Percentiles rank a stretch among this genome's conserved stretches.
Evolutionary conservation across 192 early-diverging fungal species (phyloP).

Genomic region (Kappamyces sp.): DNA sequence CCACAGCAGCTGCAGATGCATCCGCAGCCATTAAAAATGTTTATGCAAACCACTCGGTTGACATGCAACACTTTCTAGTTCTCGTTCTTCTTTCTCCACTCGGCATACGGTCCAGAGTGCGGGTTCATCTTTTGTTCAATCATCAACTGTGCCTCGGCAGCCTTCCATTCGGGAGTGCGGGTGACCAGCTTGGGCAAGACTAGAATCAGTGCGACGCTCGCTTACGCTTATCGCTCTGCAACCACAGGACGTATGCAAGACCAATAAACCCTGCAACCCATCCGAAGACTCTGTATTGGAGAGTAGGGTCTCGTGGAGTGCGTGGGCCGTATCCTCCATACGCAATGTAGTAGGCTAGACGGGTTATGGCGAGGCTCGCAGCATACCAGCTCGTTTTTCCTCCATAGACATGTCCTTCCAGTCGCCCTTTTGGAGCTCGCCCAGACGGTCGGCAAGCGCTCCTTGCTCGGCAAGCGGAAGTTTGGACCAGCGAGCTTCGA

Average conservation of each 20-base stretch:
- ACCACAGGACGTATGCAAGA: slow-evolving; percentile 48
- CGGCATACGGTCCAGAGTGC: slow-evolving; percentile 36
- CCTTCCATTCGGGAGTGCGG: slow-evolving; percentile 42
- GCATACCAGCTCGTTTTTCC: slow-evolving; percentile 88
- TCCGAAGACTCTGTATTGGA: slow-evolving; percentile 50
- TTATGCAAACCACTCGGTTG: not conserved
- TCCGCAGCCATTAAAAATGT: too few relatives aligned
- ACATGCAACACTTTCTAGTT: not conserved
- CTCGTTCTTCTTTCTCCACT: slow-evolving; percentile 25
- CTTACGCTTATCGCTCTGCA: slow-evolving; percentile 18
- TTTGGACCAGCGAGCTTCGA: slow-evolving; percentile 55
- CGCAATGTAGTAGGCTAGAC: slow-evolving; percentile 83
- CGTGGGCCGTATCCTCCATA: slow-evolving; percentile 92
- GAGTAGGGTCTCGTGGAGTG: slow-evolving; percentile 66
- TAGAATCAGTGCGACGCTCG: not conserved
- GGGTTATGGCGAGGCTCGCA: not conserved
- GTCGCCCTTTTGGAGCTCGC: slow-evolving; percentile 87
- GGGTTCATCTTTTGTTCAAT: slow-evolving; percentile 48
- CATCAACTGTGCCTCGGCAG: slow-evolving; percentile 26
- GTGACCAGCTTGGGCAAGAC: slow-evolving; percentile 20
- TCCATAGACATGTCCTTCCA: slow-evolving; percentile 90
- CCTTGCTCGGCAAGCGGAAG: slow-evolving; percentile 76
- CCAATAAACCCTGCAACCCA: slow-evolving; percentile 53
- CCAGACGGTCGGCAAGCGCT: slow-evolving; percentile 71
- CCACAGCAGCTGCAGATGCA: too few relatives aligned